Base-by-base conservation (phyloP, 129 eudicot species). In the Cynara cardunculus region DNA sequence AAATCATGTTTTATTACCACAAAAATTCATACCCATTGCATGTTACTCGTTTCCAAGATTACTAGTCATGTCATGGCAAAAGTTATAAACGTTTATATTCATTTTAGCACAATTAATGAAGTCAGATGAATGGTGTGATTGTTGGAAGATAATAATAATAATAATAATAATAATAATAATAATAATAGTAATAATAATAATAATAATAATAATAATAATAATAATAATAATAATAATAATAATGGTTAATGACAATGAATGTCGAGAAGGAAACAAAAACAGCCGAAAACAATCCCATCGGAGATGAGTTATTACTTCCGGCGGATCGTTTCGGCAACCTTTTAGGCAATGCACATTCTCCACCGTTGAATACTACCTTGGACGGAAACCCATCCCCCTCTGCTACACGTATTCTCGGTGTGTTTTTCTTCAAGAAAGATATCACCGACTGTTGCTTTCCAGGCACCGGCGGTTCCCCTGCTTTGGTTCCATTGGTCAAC, bases 391-490 rank as follows among this genome's bases (percentile, higher is more conserved):
- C 98, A 76, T 88, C 98, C 1, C 98, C 98, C 0, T 16, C 28
- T 0, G 76, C 80, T 0, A 94, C 86, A 3, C 88, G 84, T 2
- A 91, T 77, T 1, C 73, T 14, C 11, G 84, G 89, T 6, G 87
- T 86, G 21, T 84, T 64, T 27, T 86, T 86, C 86, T 94, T 94
- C 65, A 35, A 22, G 73, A 94, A 94, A 19, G 93, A 85, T 13
- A 94, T 86, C 31, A 91, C 95, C 18, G 98, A 88, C 32, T 94
- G 98, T 75, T 89, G 98, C 78, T 94, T 94, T 22, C 98, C 98
- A 0, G 98, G 97, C 66, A 94, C 91, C 73, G 75, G 78, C 1
- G 98, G 90, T 37, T 87, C 93, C n/a, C 73, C 83, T 1, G 89
- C 86, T 14, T 68, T 76, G 0, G 90, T 78, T 62, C 94, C 97